phyloP scores from a whole-genome alignment of 2,329 filamentous ascomycete species.

The Fusarium kyushuense region DNA sequence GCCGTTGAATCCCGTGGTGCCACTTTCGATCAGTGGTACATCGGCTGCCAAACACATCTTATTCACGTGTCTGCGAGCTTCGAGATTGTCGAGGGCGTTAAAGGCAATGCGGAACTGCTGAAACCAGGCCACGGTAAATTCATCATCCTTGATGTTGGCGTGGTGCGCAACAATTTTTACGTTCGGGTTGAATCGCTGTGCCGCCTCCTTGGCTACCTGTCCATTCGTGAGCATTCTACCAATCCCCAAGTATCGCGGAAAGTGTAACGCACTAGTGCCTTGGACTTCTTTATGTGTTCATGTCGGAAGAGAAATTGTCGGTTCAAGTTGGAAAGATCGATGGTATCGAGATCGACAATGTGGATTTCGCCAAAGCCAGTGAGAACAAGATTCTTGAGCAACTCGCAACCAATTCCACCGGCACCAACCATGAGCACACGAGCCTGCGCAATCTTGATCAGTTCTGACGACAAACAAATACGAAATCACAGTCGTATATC shows the following conservation, averaged over 20 bases:
- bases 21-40: slow-evolving; percentile 93
- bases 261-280: slow-evolving; percentile 77
- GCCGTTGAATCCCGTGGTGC: slow-evolving; percentile 96
- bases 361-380: slow-evolving; percentile 93
- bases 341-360: slow-evolving; percentile 96
- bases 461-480: slow-evolving; percentile 12
- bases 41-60: slow-evolving; percentile 95
- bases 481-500: slow-evolving; percentile 4
- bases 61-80: slow-evolving; percentile 94
- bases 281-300: slow-evolving; percentile 98
- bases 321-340: slow-evolving; percentile 97
- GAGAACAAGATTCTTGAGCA: slow-evolving; percentile 95
- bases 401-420: slow-evolving; percentile 96
- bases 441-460: slow-evolving; percentile 65
- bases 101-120: slow-evolving; percentile 86
- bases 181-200: slow-evolving; percentile 88
- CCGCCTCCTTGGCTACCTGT: slow-evolving; percentile 92
- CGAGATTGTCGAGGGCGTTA: slow-evolving; percentile 96
- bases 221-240: slow-evolving; percentile 34
- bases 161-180: slow-evolving; percentile 90
- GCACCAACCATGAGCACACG: slow-evolving; percentile 94
- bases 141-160: slow-evolving; percentile 91
- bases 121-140: slow-evolving; percentile 93
- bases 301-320: slow-evolving; percentile 96
- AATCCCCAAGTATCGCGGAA: slow-evolving; percentile 12